These are phyloP conservation scores for Ilex aquifolium DNA, from an alignment of 257 asterid genomes.

Conservation along the genomic window DNA sequence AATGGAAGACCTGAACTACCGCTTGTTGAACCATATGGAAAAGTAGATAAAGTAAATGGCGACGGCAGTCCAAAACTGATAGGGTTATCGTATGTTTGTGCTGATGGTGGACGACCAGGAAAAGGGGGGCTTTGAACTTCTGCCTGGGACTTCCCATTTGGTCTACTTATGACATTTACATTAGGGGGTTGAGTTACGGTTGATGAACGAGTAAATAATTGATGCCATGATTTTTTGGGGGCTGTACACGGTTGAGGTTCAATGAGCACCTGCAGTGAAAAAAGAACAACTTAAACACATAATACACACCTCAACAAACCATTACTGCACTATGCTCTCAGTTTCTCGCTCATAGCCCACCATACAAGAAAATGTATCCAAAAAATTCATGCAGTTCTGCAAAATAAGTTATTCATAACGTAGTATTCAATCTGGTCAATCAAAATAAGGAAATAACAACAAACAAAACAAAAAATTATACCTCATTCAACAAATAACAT, in stretches of 20 bases:
- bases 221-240: slow-evolving; percentile 95
- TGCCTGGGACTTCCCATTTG: slow-evolving; percentile 47
- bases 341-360: too few species aligned
- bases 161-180: slow-evolving; percentile 58
- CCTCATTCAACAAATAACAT: too few species aligned
- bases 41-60: slow-evolving; percentile 46
- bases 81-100: slow-evolving; percentile 55
- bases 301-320: too few species aligned
- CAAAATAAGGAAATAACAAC: background rate
- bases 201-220: slow-evolving; percentile 76
- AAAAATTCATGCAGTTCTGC: too few species aligned
- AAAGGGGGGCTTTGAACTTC: slow-evolving; percentile 48
- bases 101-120: slow-evolving; percentile 36
- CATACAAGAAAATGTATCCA: too few species aligned
- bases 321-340: too few species aligned
- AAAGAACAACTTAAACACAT: background rate
- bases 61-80: slow-evolving; percentile 59
- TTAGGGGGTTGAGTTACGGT: slow-evolving; percentile 43
- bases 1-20: slow-evolving; percentile 36
- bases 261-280: slow-evolving; percentile 53
- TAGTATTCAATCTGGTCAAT: too few species aligned
- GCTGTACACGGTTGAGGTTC: slow-evolving; percentile 61
- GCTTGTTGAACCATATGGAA: slow-evolving; percentile 43
- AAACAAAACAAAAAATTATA: background rate
- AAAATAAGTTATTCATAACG: too few species aligned